Conservation (phyloP, 805 yeast species). For the Candida boleticola region DNA sequence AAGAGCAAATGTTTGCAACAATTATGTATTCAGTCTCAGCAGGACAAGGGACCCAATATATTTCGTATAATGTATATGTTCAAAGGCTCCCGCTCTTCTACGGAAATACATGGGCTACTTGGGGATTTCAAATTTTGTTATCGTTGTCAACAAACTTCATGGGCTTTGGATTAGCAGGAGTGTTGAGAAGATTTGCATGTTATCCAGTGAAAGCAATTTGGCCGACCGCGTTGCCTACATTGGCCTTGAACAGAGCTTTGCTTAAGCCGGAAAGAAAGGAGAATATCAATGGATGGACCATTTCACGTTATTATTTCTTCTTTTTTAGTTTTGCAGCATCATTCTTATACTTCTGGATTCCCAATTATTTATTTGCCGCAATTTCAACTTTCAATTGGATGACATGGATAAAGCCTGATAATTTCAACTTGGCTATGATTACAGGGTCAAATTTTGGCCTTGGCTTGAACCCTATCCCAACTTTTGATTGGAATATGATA, state of each 20-base stretch:
- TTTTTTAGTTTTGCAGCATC: conserved; percentile 11
- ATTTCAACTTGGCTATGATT: conserved; percentile 15
- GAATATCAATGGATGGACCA: conserved; percentile 30
- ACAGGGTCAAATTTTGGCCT: conserved; percentile 18
- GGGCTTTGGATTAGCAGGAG: conserved; percentile 32
- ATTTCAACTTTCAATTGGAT: conserved; percentile 20
- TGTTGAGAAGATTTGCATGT: conserved; percentile 34
- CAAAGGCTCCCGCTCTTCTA: conserved; percentile 18
- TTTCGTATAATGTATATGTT: conserved; percentile 11
- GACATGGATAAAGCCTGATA: conserved; percentile 20
- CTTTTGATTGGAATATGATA: conserved; percentile 48
- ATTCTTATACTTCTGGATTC: conserved; percentile 19
- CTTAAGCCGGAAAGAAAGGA: conserved; percentile 23
- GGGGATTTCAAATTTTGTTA: conserved; percentile 24
- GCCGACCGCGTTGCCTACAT: conserved; percentile 35
- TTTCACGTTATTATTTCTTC: conserved; percentile 22
- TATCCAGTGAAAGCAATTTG: conserved; percentile 54
- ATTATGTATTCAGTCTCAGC: conserved; percentile 11
- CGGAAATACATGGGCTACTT: conserved; percentile 13
- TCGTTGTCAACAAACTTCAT: conserved; percentile 21
- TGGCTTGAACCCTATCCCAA: conserved; percentile 42
- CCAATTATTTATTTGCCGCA: conserved; percentile 16
- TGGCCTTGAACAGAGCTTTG: conserved; percentile 26
- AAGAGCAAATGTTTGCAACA: conserved; percentile 67
- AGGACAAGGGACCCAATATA: conserved; percentile 20